These are phyloP conservation scores for Xerocomellus dryophilus DNA, from an alignment of 768 basidiomycete species.

Conservation along the genomic window DNA sequence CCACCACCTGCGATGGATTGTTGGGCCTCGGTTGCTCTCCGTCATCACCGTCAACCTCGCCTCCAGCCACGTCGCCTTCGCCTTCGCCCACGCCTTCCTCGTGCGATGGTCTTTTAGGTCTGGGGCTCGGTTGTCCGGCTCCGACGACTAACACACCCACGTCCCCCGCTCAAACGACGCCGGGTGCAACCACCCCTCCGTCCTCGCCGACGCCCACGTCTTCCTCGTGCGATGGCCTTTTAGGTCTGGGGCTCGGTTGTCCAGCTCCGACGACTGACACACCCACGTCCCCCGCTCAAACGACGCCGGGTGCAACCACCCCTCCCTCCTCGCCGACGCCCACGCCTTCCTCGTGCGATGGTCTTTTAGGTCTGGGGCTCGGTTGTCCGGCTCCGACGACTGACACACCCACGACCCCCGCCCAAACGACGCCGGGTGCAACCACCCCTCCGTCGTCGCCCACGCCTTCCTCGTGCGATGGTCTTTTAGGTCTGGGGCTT, in stretches of 20 bases:
- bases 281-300: neutral
- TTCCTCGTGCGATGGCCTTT: neutral
- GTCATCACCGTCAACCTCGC: neutral
- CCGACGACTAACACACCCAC: neutral
- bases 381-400: neutral
- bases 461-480: constrained; percentile 2
- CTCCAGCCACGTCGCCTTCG: neutral
- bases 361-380: neutral
- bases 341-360: neutral
- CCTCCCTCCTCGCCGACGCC: neutral
- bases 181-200: neutral
- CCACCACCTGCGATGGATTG: constrained; percentile 18
- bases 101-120: neutral
- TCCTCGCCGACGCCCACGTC: neutral
- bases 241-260: neutral
- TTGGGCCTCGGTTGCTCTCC: constrained; percentile 20
- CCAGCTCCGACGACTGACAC: neutral
- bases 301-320: neutral
- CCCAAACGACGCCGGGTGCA: neutral
- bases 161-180: neutral
- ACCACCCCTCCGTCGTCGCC: neutral
- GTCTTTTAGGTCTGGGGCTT: constrained; percentile 12
- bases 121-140: too few species aligned
- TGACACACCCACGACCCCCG: neutral
- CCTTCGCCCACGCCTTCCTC: neutral